Conservation (phyloP, 345 rosid genomes). For the Hibiscus tridactylites region DNA sequence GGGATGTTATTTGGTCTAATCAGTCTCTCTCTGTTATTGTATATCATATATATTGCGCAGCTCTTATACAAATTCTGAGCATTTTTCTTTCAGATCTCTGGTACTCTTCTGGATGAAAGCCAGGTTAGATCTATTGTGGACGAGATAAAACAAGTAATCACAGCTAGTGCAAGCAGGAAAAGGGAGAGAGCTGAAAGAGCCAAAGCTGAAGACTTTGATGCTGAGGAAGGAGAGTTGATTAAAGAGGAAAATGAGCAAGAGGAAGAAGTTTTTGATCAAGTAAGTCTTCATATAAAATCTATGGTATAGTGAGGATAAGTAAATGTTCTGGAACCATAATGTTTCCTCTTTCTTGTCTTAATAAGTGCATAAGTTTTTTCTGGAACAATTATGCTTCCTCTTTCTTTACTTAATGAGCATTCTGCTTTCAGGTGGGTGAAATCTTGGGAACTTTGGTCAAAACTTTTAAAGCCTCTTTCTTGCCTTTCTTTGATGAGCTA, state of each 20-base stretch:
- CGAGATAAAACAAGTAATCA: slow-evolving; percentile 84
- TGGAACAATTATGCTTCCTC: background rate
- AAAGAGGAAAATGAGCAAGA: slow-evolving; percentile 99
- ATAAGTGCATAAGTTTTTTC: background rate
- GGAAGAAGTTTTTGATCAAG: slow-evolving; percentile 99
- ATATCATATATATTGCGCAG: background rate
- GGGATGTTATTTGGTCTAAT: background rate
- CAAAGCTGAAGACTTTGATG: slow-evolving; percentile 96
- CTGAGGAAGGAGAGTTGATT: slow-evolving; percentile 94
- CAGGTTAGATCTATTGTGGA: slow-evolving; percentile 92
- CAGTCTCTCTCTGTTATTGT: background rate
- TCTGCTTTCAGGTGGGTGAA: slow-evolving; percentile 77
- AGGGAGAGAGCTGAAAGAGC: slow-evolving; percentile 90
- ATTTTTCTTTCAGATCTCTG: slow-evolving; percentile 61
- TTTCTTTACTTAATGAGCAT: background rate
- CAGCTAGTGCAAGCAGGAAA: slow-evolving; percentile 95
- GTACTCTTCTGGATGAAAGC: slow-evolving; percentile 63
- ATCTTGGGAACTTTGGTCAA: slow-evolving; percentile 96
- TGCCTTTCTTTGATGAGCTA: slow-evolving; percentile 90
- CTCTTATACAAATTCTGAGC: slow-evolving; percentile 1
- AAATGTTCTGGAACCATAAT: background rate
- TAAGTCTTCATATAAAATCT: slow-evolving; percentile 28
- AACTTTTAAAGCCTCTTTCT: slow-evolving; percentile 83
- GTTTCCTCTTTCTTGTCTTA: slow-evolving; percentile 4
- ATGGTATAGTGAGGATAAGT: background rate